phyloP scores from a whole-genome alignment of 208 protist genomes.

The Trypanosoma theileri region DNA sequence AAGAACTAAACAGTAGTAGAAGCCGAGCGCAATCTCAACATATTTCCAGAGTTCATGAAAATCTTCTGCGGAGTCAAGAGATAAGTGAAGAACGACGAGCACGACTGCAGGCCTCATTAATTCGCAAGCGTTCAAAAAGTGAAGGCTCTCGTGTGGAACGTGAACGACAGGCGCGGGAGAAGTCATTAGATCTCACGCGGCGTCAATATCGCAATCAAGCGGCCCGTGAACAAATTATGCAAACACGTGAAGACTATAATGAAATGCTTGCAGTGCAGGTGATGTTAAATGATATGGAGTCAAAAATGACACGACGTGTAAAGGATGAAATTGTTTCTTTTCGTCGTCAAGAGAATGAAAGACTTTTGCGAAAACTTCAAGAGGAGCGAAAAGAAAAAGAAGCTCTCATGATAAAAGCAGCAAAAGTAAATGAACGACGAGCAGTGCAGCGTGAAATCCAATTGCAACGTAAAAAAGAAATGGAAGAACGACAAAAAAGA shows the following conservation, averaged over 20 bases:
- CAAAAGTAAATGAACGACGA: slow-evolving; percentile 12
- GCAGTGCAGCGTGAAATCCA: slow-evolving; percentile 3
- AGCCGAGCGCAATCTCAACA: not conserved
- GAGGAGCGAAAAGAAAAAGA: slow-evolving; percentile 11
- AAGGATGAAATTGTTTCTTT: slow-evolving; percentile 20
- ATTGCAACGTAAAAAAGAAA: not conserved
- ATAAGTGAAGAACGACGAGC: not conserved
- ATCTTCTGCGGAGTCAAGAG: slow-evolving; percentile 6
- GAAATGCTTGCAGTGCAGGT: slow-evolving; percentile 14
- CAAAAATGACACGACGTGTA: slow-evolving; percentile 7
- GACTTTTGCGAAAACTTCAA: not conserved
- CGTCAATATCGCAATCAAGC: not conserved
- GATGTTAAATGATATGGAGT: slow-evolving; percentile 19
- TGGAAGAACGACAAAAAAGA: slow-evolving; percentile 10
- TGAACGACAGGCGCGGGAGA: not conserved
- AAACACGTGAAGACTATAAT: slow-evolving; percentile 14
- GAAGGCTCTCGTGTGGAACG: not conserved
- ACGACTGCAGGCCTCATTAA: not conserved
- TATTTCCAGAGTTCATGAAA: not conserved
- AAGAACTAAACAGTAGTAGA: not conserved
- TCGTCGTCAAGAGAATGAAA: slow-evolving; percentile 21
- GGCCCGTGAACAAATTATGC: slow-evolving; percentile 2
- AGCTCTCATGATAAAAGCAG: not conserved
- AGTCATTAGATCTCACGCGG: not conserved
- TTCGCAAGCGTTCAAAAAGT: slow-evolving; percentile 10